Evolutionary conservation across 805 yeast species (phyloP).

Genomic region (Torulaspora maleeae): DNA sequence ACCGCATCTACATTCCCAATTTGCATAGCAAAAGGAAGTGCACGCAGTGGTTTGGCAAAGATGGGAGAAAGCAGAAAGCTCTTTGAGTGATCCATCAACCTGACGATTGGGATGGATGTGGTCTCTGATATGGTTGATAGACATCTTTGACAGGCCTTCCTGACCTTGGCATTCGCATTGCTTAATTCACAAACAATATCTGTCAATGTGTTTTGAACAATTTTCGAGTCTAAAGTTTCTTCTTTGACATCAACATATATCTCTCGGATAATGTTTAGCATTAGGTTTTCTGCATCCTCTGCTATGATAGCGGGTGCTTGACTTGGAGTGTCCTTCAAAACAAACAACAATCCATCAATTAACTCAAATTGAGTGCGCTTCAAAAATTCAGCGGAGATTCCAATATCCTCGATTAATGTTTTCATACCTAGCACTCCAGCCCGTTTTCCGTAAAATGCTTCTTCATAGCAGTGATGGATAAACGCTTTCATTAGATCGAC

Average conservation of each 20-base stretch:
- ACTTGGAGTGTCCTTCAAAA: conserved; percentile 80
- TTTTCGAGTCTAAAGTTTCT: conserved; percentile 56
- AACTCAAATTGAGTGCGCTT: conserved; percentile 76
- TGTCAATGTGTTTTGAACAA: conserved; percentile 78
- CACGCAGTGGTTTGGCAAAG: conserved; percentile 93
- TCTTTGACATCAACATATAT: conserved; percentile 62
- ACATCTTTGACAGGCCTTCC: conserved; percentile 75
- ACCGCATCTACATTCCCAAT: conserved; percentile 97
- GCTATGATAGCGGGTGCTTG: conserved; percentile 83
- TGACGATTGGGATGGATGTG: conserved; percentile 63
- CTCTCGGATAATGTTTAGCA: conserved; percentile 55
- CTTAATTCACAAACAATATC: conserved; percentile 89
- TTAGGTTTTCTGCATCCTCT: conserved; percentile 62
- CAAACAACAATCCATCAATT: conserved; percentile 81
- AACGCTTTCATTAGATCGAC: conserved; percentile 74
- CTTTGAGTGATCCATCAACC: conserved; percentile 78
- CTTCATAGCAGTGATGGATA: conserved; percentile 88
- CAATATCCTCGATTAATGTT: conserved; percentile 63
- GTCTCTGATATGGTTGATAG: conserved; percentile 63
- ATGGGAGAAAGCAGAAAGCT: conserved; percentile 83
- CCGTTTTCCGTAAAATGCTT: conserved; percentile 74
- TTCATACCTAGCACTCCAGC: conserved; percentile 86
- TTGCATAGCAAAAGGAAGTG: conserved; percentile 97
- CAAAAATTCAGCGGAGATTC: conserved; percentile 68
- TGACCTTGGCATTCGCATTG: conserved; percentile 76